phyloP scores from a whole-genome alignment of 2,329 filamentous ascomycete species.

The Westerdykella ornata region DNA sequence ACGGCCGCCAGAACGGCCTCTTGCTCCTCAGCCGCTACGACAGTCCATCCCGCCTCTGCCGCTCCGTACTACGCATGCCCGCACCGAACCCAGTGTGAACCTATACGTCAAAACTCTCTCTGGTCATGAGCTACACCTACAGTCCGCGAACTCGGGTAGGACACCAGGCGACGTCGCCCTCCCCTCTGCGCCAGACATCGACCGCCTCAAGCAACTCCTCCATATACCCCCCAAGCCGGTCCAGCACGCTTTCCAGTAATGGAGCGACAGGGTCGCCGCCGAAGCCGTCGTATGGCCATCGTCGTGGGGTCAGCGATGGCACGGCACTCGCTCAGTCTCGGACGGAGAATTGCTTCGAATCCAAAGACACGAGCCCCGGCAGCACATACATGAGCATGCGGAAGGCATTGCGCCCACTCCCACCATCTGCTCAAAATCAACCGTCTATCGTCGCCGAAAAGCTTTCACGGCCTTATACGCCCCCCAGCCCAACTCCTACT shows the following conservation, averaged over 20 bases:
- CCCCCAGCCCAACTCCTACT: constrained; percentile 11
- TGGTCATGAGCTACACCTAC: constrained; percentile 35
- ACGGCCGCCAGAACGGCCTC: constrained; percentile 27
- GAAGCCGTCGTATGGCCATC: constrained; percentile 50
- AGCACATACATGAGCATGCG: constrained; percentile 66
- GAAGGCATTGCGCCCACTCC: constrained; percentile 61
- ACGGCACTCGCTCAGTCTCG: constrained; percentile 49
- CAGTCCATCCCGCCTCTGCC: constrained; percentile 6
- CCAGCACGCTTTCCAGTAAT: constrained; percentile 66
- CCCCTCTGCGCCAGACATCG: constrained; percentile 55
- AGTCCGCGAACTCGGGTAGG: constrained; percentile 36
- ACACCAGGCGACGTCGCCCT: constrained; percentile 39
- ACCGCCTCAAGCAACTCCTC: constrained; percentile 66
- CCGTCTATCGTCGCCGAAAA: constrained; percentile 20
- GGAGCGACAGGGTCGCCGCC: constrained; percentile 54
- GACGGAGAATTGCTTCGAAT: constrained; percentile 42
- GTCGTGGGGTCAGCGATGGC: constrained; percentile 69
- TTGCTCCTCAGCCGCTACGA: constrained; percentile 13
- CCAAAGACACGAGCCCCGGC: constrained; percentile 47
- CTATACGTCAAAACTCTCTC: constrained; percentile 13
- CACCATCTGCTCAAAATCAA: constrained; percentile 28
- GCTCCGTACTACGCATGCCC: constrained; percentile 28
- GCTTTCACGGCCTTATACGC: constrained; percentile 10
- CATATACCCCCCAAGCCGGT: constrained; percentile 56
- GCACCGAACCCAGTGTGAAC: constrained; percentile 9